Base-by-base conservation (phyloP, 176 grass and related monocot genomes). In the Cenchrus fungigraminus region DNA sequence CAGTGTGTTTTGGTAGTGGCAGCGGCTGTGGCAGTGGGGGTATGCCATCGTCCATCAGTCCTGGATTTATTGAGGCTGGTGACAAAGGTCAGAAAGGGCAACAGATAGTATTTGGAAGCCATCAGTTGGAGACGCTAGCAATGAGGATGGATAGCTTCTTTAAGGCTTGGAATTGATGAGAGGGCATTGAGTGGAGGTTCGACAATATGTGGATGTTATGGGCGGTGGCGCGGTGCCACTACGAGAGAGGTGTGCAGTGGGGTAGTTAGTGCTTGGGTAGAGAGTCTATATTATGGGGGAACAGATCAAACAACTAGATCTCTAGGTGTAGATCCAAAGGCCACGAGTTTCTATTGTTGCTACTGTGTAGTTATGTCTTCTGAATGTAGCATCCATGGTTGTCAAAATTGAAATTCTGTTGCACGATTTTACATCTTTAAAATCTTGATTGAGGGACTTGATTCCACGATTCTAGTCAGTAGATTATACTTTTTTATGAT, bases 331-430 rank as follows among this genome's bases (percentile, higher is more conserved):
- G 15, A 40, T 12, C 5, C 31, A 42, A 19, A 58, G 19, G 15
- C 14, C 8, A 40, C 52, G 20, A 42, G 9, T 76, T 76, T 12
- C 2, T 43, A 1, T 31, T 64, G 8, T 43, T 22, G 1, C 34
- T 34, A 49, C 12, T 47, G 1, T 56, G 7, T 84, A 14, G 37
- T 73, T 64, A 82, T 83, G 22, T 69, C 13, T 87, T 43, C 9
- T 11, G 8, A n/a, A 49, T 6, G 37, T 40, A 40, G 37, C 37
- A 40, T 40, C 4, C 37, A 40, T 40, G 37, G 37, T 40, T 40
- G 37, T 40, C 37, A 40, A 40, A 40, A 40, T 40, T 40, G 37
- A 3, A 4, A 40, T 40, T 40, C 37, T 40, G 37, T 40, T 40
- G 37, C 37, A 40, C 37, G 4, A 40, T 40, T 40, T 40, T 40